Percentiles rank a stretch among this genome's conserved stretches.
phyloP scores from a whole-genome alignment of 2,329 filamentous ascomycete genomes.

The Ceratocystis destructans region DNA sequence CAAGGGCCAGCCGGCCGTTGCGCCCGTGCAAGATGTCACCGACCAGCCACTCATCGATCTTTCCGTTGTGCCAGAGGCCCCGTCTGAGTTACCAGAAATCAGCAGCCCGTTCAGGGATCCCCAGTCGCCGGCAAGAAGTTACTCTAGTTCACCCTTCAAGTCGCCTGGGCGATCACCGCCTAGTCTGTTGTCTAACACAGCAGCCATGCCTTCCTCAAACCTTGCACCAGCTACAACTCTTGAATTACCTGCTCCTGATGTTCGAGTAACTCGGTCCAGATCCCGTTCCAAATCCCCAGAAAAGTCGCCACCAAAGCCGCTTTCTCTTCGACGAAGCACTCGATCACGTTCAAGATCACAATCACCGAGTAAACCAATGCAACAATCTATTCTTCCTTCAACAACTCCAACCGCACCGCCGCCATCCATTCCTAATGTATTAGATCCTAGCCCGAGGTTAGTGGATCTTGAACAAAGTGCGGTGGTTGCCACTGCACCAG shows the following conservation, averaged over 20 bases:
- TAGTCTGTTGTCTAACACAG: background rate
- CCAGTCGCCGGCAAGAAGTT: constrained; percentile 13
- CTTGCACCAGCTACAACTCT: background rate
- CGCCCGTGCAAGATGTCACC: background rate
- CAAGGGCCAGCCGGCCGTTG: background rate
- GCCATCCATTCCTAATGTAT: constrained; percentile 3
- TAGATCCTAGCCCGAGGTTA: constrained; percentile 8
- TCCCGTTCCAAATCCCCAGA: constrained; percentile 15
- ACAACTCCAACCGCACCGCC: constrained; percentile 7
- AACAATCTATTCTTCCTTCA: background rate
- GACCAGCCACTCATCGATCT: constrained; percentile 23
- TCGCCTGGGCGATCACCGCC: constrained; percentile 12
- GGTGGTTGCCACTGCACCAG: background rate
- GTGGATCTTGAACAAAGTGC: background rate
- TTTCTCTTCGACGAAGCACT: background rate
- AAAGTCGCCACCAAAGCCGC: constrained; percentile 5
- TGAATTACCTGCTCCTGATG: background rate
- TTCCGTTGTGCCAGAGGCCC: background rate
- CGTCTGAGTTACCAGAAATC: constrained; percentile 4
- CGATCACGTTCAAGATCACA: constrained; percentile 6
- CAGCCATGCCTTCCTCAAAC: background rate
- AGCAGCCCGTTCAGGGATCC: constrained; percentile 12
- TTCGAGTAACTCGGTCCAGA: constrained; percentile 13
- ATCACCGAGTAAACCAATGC: constrained; percentile 11
- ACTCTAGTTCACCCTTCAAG: constrained; percentile 18